Evolutionary conservation across 768 basidiomycete genomes (phyloP).

Genomic region (Boletus subcaerulescens): DNA sequence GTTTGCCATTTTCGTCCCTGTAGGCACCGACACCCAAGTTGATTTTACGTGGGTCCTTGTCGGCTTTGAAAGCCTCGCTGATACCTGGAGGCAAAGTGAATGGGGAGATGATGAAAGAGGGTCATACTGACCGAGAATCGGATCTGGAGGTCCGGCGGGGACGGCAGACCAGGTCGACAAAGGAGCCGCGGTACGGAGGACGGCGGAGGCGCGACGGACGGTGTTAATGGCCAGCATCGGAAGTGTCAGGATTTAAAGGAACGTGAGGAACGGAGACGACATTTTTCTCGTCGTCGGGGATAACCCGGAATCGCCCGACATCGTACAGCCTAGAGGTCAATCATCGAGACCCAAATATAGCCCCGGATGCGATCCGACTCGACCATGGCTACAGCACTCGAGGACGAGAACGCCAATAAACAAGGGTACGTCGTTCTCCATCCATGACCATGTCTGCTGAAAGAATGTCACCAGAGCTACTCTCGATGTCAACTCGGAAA

Average conservation of each 20-base stretch:
- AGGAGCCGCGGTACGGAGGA: slow-evolving; percentile 37
- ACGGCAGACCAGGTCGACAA: slow-evolving; percentile 81
- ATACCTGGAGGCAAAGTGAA: slow-evolving; percentile 52
- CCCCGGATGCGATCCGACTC: too few species aligned
- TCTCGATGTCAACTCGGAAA: slow-evolving; percentile 8
- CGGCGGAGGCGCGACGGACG: slow-evolving; percentile 48
- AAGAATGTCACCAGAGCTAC: slow-evolving; percentile 1
- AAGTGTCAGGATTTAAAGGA: not conserved
- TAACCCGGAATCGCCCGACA: slow-evolving; percentile 18
- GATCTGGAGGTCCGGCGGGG: slow-evolving; percentile 85
- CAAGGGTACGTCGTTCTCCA: slow-evolving; percentile 2
- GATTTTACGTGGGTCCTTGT: slow-evolving; percentile 89
- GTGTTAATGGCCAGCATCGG: slow-evolving; percentile 42
- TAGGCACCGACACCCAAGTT: slow-evolving; percentile 98
- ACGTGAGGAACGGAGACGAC: not conserved
- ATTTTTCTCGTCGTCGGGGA: not conserved
- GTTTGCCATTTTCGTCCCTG: slow-evolving; percentile 92
- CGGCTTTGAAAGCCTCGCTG: slow-evolving; percentile 95
- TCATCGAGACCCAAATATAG: too few species aligned
- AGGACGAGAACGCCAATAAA: not conserved
- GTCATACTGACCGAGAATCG: slow-evolving; percentile 72
- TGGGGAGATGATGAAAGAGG: not conserved
- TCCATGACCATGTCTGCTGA: not conserved
- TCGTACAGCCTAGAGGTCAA: too few species aligned
- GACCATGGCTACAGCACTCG: not conserved